Evolutionary conservation across 2,329 filamentous ascomycete genomes (phyloP).

Genomic region (Falciphora oryzae): DNA sequence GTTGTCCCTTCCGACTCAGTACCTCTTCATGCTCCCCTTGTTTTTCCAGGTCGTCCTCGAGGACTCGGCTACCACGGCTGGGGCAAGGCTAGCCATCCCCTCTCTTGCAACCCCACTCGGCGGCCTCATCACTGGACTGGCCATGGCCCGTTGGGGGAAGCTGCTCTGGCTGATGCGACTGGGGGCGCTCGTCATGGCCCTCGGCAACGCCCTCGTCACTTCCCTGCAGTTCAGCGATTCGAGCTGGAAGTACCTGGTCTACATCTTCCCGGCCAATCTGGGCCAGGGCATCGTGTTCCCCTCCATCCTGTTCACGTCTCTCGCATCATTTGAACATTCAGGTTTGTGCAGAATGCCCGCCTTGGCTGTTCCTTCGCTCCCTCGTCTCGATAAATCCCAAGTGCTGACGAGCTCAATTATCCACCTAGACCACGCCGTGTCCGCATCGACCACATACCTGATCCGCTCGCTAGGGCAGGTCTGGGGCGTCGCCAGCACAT

Average conservation of each 20-base stretch:
- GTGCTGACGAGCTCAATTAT: neutral
- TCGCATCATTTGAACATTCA: slow-evolving; percentile 56
- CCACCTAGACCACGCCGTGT: slow-evolving; percentile 10
- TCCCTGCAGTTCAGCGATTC: slow-evolving; percentile 44
- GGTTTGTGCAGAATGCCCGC: slow-evolving; percentile 31
- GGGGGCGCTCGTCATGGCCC: slow-evolving; percentile 44
- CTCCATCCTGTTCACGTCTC: slow-evolving; percentile 52
- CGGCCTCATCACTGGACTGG: slow-evolving; percentile 48
- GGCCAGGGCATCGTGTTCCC: slow-evolving; percentile 57
- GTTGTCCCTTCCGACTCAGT: slow-evolving; percentile 27
- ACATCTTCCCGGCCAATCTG: slow-evolving; percentile 52
- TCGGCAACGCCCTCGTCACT: slow-evolving; percentile 48
- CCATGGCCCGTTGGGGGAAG: slow-evolving; percentile 52
- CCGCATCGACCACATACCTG: slow-evolving; percentile 42
- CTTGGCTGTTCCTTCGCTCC: neutral
- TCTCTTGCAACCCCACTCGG: slow-evolving; percentile 54
- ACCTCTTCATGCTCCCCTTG: slow-evolving; percentile 64
- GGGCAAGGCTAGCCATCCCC: slow-evolving; percentile 57
- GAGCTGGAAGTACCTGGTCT: slow-evolving; percentile 48
- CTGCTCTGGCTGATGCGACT: slow-evolving; percentile 45
- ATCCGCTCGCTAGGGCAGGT: slow-evolving; percentile 58
- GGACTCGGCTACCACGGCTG: slow-evolving; percentile 58
- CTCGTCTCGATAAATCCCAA: neutral
- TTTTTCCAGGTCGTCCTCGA: slow-evolving; percentile 64
- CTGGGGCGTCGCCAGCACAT: slow-evolving; percentile 58